Evolutionary conservation across 306 rosid species (phyloP), one percentile per base, ranked within the genome.

Genomic region (Ormosia emarginata): DNA sequence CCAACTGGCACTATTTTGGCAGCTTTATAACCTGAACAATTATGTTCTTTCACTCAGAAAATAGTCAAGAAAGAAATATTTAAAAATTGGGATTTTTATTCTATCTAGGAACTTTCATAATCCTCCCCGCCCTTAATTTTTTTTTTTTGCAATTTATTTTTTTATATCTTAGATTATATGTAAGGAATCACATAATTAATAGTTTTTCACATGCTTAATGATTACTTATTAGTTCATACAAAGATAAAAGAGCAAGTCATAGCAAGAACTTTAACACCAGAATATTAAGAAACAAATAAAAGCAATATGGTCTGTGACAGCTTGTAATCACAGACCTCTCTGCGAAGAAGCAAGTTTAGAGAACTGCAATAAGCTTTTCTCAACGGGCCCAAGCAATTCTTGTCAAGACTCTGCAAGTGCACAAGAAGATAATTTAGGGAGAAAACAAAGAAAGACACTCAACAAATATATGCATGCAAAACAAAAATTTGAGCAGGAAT

Each of bases 281-380:
- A 81, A 13, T 2, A 83, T 84, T 49, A 56, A 61, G 46, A 79
- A 56, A 79, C 67, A 86, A 68, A 74, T 44, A 67, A 59, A 56
- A 82, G 49, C 72, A 81, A 74, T 32, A 50, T 24, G 36, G 61
- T 24, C 53, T 32, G 75, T 62, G 75, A 39, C 88, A 57, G 36
- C 75, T 58, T 75, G 73, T 29, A 56, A 72, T 57, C 10, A 29
- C 86, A 78, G 36, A 95, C 99, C 99, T 95, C 99, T 64, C 99
- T 85, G 32, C 99, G 98, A 75, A 95, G 97, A 82, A 95, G 98
- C 91, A 95, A 89, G 87, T 95, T 95, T 78, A 95, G 92, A 81
- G 99, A 93, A 88, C 92, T 86, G 86, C 99, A 95, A 85, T 95
- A 95, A 81, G 99, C 99, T 92, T 95, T 95, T 83, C 99, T 91